These are phyloP conservation scores for Lachnellula hyalina DNA, from an alignment of 2,329 filamentous ascomycete genomes.

Conservation along the genomic window DNA sequence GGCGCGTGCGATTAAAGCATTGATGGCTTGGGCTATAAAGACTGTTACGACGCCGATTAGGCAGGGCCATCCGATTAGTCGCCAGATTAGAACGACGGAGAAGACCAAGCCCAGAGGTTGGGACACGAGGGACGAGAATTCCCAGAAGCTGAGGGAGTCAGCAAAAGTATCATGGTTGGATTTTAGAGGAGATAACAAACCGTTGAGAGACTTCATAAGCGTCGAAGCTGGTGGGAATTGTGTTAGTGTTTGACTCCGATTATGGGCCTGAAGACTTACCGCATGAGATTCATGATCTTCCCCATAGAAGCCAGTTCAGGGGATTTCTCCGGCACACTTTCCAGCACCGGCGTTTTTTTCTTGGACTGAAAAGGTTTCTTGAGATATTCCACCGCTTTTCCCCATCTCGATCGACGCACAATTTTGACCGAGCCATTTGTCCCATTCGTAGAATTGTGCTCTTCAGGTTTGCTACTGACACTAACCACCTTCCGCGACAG, in stretches of 20 bases:
- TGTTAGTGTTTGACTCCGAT: too few species aligned
- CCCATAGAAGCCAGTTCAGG: conserved; percentile 72
- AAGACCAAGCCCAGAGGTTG: conserved; percentile 73
- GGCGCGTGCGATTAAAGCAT: conserved; percentile 59
- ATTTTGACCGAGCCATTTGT: conserved; percentile 11
- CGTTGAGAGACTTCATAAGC: conserved; percentile 74
- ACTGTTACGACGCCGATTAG: conserved; percentile 68
- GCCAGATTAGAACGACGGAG: conserved; percentile 68
- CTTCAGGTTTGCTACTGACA: conserved; percentile 23
- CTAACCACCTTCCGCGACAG: conserved; percentile 30
- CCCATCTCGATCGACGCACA: conserved; percentile 3
- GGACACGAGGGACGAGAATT: conserved; percentile 69
- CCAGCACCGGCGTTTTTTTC: conserved; percentile 8
- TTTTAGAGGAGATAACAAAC: conserved; percentile 5
- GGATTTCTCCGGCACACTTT: conserved; percentile 26
- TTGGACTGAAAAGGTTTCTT: conserved; percentile 23
- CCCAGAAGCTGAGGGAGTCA: conserved; percentile 62
- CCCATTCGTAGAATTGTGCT: conserved; percentile 7
- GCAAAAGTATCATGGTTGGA: background rate
- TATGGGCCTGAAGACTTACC: conserved; percentile 37
- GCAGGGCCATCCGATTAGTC: conserved; percentile 74
- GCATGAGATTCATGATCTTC: conserved; percentile 85
- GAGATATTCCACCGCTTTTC: conserved; percentile 14
- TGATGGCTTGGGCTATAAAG: conserved; percentile 62
- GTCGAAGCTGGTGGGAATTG: conserved; percentile 39